Conservation (phyloP, 2,329 filamentous ascomycete genomes). For the Fusarium sacchari region DNA sequence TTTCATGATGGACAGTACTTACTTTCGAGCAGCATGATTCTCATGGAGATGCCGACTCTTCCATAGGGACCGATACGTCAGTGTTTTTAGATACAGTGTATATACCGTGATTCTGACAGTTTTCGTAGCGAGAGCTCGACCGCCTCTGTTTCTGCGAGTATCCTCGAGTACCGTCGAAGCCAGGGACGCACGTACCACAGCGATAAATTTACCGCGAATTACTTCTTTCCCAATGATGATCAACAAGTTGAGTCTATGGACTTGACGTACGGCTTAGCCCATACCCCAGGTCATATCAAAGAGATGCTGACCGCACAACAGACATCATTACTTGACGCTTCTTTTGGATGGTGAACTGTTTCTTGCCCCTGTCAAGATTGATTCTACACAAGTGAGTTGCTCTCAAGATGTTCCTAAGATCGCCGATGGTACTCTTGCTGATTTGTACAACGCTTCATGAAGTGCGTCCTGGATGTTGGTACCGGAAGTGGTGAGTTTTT, state of each 20-base stretch:
- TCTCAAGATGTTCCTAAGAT: rapidly evolving
- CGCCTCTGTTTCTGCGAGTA: background rate
- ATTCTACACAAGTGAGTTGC: background rate
- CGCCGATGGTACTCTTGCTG: rapidly evolving
- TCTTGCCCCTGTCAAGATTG: background rate
- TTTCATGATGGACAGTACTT: rapidly evolving
- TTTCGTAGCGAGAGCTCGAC: background rate
- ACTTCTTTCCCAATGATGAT: background rate
- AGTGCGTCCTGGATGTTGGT: background rate
- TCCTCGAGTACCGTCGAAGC: background rate
- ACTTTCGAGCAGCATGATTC: background rate
- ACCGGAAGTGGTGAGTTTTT: background rate
- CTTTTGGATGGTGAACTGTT: background rate
- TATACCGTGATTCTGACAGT: rapidly evolving
- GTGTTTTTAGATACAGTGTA: rapidly evolving
- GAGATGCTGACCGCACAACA: rapidly evolving
- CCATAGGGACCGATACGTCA: background rate
- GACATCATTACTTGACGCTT: background rate
- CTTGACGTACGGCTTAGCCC: background rate
- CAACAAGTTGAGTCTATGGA: slow-evolving; percentile 2
- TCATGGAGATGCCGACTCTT: background rate
- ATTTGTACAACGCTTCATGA: rapidly evolving
- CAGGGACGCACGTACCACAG: background rate
- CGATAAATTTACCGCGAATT: background rate
- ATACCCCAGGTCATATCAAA: rapidly evolving